A percentile compares a stretch with the other conserved stretches of the same genome.
Conservation (phyloP, 768 basidiomycete species). For the Xanthoconium purpureum region DNA sequence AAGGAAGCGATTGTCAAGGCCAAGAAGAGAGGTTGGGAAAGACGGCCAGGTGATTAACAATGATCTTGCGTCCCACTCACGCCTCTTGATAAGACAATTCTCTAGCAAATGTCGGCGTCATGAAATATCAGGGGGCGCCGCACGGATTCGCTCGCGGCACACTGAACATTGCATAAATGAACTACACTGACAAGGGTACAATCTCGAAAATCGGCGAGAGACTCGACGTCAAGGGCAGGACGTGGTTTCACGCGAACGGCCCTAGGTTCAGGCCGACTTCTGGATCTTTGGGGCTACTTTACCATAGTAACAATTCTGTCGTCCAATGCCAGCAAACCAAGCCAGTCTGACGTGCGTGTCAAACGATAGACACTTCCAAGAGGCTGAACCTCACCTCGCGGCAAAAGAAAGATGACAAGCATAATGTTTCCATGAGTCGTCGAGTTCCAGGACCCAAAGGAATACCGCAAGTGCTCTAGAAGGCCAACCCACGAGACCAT, state of each 20-base stretch:
- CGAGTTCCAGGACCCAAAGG: slow-evolving; percentile 57
- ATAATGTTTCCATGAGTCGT: slow-evolving; percentile 80
- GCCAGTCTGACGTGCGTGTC: slow-evolving; percentile 38
- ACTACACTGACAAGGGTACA: too few species aligned
- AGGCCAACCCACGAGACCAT: slow-evolving; percentile 53
- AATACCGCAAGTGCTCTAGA: slow-evolving; percentile 52
- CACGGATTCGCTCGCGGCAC: slow-evolving; percentile 36
- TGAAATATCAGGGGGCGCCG: slow-evolving; percentile 20
- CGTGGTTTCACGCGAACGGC: background rate
- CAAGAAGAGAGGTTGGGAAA: slow-evolving; percentile 52
- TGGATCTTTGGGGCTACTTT: slow-evolving; percentile 8
- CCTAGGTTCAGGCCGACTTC: slow-evolving; percentile 12
- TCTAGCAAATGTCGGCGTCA: slow-evolving; percentile 55
- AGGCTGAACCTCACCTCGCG: slow-evolving; percentile 43
- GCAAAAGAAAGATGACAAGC: slow-evolving; percentile 53
- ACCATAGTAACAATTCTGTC: slow-evolving; percentile 43
- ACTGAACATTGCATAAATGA: too few species aligned
- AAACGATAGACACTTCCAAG: background rate
- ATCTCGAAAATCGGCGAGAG: too few species aligned
- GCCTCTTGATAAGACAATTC: background rate
- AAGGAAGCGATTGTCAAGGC: slow-evolving; percentile 27
- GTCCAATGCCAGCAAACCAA: slow-evolving; percentile 54
- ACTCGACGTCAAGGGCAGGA: too few species aligned
- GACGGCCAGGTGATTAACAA: slow-evolving; percentile 58
- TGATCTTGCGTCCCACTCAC: background rate